A percentile compares a stretch with the other conserved stretches of the same genome.
These are phyloP conservation scores for Diaporthe destruens DNA, from an alignment of 2,329 filamentous ascomycete species.

Conservation along the genomic window DNA sequence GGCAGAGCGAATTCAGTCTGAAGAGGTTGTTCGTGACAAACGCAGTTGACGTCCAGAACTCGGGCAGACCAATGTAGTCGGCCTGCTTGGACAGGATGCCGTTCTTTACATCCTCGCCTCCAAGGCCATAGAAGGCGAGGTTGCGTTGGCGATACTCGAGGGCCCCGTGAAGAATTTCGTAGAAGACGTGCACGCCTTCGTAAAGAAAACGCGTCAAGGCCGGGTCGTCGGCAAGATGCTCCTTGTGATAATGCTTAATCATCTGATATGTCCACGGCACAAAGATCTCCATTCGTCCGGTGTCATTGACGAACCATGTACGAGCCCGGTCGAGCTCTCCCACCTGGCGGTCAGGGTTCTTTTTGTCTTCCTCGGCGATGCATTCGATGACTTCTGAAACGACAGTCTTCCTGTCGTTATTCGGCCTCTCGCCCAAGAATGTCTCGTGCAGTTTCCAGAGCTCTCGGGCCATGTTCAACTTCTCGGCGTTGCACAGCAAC, in stretches of 20 bases:
- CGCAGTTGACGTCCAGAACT: constrained; percentile 86
- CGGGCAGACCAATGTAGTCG: constrained; percentile 77
- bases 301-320: constrained; percentile 87
- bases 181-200: constrained; percentile 76
- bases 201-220: constrained; percentile 68
- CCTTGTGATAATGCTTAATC: constrained; percentile 78
- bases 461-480: constrained; percentile 81
- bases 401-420: constrained; percentile 75
- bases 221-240: constrained; percentile 67
- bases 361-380: constrained; percentile 82
- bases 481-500: constrained; percentile 91
- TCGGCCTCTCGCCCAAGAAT: constrained; percentile 70
- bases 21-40: constrained; percentile 73
- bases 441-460: constrained; percentile 87
- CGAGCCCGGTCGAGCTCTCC: constrained; percentile 84
- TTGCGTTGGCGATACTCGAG: constrained; percentile 80
- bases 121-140: constrained; percentile 78
- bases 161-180: constrained; percentile 77
- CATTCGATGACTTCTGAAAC: constrained; percentile 80
- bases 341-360: constrained; percentile 70
- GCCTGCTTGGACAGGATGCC: constrained; percentile 67
- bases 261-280: constrained; percentile 84
- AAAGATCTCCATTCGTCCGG: constrained; percentile 78
- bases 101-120: constrained; percentile 73
- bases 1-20: constrained; percentile 69